Percentiles rank a stretch among this genome's conserved stretches.
phyloP scores from a whole-genome alignment of 2,329 filamentous ascomycete species.

The Chrysoporthe austroafricana region DNA sequence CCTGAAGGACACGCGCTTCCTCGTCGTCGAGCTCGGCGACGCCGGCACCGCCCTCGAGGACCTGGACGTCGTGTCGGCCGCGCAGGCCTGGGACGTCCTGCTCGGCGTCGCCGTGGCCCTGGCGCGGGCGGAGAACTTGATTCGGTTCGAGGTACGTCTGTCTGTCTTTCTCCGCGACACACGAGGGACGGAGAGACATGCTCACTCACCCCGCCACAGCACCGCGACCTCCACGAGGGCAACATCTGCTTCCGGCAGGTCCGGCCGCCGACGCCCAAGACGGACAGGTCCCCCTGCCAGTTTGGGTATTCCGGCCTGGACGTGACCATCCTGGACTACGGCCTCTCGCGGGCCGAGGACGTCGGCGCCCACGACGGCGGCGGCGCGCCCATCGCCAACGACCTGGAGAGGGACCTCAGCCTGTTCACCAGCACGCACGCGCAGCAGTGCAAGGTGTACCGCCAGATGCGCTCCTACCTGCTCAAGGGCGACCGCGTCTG shows the following conservation, averaged over 20 bases:
- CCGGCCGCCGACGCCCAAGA: slow-evolving; percentile 38
- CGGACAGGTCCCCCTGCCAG: slow-evolving; percentile 38
- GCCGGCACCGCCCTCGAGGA: slow-evolving; percentile 65
- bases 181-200: neutral
- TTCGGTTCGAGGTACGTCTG: slow-evolving; percentile 60
- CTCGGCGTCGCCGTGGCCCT: slow-evolving; percentile 63
- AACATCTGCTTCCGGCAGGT: slow-evolving; percentile 62
- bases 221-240: slow-evolving; percentile 68
- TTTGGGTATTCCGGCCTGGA: slow-evolving; percentile 66
- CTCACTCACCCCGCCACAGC: slow-evolving; percentile 42
- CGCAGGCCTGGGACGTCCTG: slow-evolving; percentile 67
- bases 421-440: slow-evolving; percentile 65
- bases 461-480: slow-evolving; percentile 64
- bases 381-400: slow-evolving; percentile 52
- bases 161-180: too few relatives aligned
- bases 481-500: slow-evolving; percentile 55
- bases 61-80: slow-evolving; percentile 51
- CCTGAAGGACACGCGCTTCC: slow-evolving; percentile 59
- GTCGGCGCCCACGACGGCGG: slow-evolving; percentile 40
- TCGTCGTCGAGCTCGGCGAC: slow-evolving; percentile 67
- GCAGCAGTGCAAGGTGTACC: slow-evolving; percentile 63
- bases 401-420: slow-evolving; percentile 62
- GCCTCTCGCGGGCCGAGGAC: slow-evolving; percentile 62
- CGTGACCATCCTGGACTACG: slow-evolving; percentile 68
- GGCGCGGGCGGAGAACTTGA: slow-evolving; percentile 60